Percentiles rank a stretch among this genome's conserved stretches.
Conservation (phyloP, 2,329 filamentous ascomycete genomes). For the Fusarium sp. region DNA sequence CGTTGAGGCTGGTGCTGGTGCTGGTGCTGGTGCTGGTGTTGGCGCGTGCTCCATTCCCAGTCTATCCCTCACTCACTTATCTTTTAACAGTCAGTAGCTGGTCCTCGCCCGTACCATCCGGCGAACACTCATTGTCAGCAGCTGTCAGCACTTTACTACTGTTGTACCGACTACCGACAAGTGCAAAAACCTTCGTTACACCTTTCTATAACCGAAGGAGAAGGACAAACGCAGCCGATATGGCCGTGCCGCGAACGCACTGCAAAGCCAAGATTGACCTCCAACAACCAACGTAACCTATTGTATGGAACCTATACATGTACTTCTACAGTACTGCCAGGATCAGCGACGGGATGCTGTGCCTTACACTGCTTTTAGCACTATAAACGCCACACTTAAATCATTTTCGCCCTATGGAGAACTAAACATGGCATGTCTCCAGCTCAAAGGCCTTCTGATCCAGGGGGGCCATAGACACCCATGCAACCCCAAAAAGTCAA, state of each 20-base stretch:
- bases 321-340: neutral
- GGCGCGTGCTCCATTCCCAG: conserved; percentile 12
- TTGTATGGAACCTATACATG: neutral
- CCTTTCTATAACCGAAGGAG: neutral
- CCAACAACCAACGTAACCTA: neutral
- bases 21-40: conserved; percentile 2
- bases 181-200: neutral
- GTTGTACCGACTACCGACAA: conserved; percentile 8
- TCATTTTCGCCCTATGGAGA: conserved; percentile 13
- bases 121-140: conserved; percentile 11
- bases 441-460: conserved; percentile 7
- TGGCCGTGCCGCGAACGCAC: neutral
- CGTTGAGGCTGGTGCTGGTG: conserved; percentile 21
- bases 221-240: neutral
- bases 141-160: conserved; percentile 35
- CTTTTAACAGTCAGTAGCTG: neutral
- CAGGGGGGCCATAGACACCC: neutral
- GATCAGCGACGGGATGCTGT: neutral
- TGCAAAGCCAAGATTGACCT: conserved; percentile 10
- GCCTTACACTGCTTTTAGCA: conserved; percentile 10
- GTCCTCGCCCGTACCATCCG: neutral
- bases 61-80: neutral
- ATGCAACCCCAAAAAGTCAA: conserved; percentile 18
- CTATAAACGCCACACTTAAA: conserved; percentile 42
- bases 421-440: neutral